Percentiles rank a stretch among this genome's conserved stretches.
phyloP scores from a whole-genome alignment of 805 yeast species.

The Metschnikowia amazonensis region DNA sequence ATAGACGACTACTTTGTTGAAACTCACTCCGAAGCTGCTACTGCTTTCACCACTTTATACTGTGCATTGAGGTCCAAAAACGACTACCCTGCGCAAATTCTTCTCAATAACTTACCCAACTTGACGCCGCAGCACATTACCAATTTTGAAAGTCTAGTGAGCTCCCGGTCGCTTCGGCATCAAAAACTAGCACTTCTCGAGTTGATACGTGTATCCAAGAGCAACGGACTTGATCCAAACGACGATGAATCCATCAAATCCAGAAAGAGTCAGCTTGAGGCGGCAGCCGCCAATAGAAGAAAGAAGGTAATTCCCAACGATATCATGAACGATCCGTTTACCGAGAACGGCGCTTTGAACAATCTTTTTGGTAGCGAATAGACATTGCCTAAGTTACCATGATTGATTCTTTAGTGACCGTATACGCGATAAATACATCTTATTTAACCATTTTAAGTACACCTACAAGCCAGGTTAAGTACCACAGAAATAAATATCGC shows the following conservation, averaged over 20 bases:
- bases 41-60: conserved; percentile 76
- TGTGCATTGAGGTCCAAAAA: conserved; percentile 67
- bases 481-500: not conserved
- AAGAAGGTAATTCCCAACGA: conserved; percentile 44
- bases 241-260: conserved; percentile 41
- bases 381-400: not conserved
- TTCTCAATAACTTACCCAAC: conserved; percentile 52
- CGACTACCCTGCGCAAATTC: conserved; percentile 60
- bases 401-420: not conserved
- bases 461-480: not conserved
- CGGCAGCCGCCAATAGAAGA: conserved; percentile 40
- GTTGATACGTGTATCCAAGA: conserved; percentile 62
- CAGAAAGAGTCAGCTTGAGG: conserved; percentile 54
- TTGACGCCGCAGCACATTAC: conserved; percentile 55
- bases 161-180: conserved; percentile 67
- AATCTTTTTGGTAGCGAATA: conserved; percentile 50
- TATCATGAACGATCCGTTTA: conserved; percentile 67
- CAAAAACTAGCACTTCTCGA: conserved; percentile 78
- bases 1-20: conserved; percentile 76
- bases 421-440: not conserved
- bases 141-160: conserved; percentile 58
- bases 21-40: conserved; percentile 89
- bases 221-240: conserved; percentile 20
- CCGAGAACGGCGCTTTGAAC: conserved; percentile 65
- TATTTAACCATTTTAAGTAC: not conserved